Evolutionary conservation across 768 basidiomycete species (phyloP).

Genomic region (Amanita rubescens): DNA sequence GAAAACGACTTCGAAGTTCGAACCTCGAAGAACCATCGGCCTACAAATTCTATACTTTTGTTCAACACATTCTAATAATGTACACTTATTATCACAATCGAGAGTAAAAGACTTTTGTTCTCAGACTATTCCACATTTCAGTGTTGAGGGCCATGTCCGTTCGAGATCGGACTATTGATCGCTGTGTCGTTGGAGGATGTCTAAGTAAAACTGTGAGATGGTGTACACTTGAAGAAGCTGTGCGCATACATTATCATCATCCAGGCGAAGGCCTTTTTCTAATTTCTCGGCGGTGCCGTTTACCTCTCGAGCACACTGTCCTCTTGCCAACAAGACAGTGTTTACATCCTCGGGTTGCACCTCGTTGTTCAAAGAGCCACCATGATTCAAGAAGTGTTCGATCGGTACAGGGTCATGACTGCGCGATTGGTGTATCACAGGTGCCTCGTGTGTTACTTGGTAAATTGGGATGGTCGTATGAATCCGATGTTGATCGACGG

Average conservation of each 20-base stretch:
- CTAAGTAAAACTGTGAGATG: too few species aligned
- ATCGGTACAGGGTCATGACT: constrained; percentile 25
- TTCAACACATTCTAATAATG: too few species aligned
- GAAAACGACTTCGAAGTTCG: too few species aligned
- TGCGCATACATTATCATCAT: neutral
- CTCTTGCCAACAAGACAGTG: constrained; percentile 15
- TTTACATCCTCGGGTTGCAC: constrained; percentile 10
- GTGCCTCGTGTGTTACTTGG: constrained; percentile 29
- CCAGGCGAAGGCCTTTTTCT: constrained; percentile 14
- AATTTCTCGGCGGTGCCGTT: constrained; percentile 18
- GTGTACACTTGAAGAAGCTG: neutral
- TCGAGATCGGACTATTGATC: too few species aligned
- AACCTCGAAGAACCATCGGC: too few species aligned
- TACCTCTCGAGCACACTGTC: constrained; percentile 18
- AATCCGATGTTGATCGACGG: constrained; percentile 21
- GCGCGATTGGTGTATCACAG: constrained; percentile 28
- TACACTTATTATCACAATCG: too few species aligned
- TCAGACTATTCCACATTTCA: too few species aligned
- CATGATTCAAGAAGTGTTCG: constrained; percentile 24
- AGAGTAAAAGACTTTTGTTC: too few species aligned
- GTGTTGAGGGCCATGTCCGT: too few species aligned
- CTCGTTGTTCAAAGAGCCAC: constrained; percentile 15
- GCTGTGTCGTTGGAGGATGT: too few species aligned
- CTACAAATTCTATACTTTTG: too few species aligned
- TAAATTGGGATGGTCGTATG: constrained; percentile 29